Evolutionary conservation across 192 early-diverging fungal genomes (phyloP).

Genomic region (Linnemannia elongata): DNA sequence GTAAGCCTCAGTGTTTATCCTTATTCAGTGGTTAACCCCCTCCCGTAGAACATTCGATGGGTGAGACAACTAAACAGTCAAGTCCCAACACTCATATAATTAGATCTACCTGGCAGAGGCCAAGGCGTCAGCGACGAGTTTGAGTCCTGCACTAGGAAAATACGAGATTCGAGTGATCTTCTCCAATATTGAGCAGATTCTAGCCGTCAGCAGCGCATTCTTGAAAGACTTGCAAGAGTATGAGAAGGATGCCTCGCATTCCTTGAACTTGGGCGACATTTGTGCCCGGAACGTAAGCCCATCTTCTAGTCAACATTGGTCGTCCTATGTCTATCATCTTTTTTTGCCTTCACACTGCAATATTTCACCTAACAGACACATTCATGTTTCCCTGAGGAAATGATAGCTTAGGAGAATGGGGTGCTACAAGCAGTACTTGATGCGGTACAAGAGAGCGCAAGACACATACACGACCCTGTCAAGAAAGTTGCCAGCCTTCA

Average conservation of each 20-base stretch:
- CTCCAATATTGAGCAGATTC: conserved; percentile 43
- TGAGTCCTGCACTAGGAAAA: conserved; percentile 15
- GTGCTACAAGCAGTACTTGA: conserved; percentile 34
- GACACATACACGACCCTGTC: conserved; percentile 6
- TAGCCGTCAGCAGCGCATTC: conserved; percentile 23
- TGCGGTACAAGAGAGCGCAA: conserved; percentile 26
- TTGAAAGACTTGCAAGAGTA: conserved; percentile 30
- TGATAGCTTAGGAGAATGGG: conserved; percentile 28
- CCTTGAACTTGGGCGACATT: conserved; percentile 21
- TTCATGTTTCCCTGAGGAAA: background rate
- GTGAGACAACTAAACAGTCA: background rate
- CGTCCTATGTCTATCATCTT: background rate
- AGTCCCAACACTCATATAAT: background rate
- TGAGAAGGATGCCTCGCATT: background rate
- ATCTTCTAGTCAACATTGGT: no score
- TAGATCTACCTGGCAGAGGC: conserved; percentile 36
- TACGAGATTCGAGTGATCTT: conserved; percentile 40
- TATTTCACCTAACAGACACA: background rate
- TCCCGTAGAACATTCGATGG: background rate
- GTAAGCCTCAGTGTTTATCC: background rate
- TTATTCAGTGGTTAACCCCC: background rate
- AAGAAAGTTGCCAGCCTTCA: conserved; percentile 14
- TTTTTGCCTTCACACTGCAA: background rate
- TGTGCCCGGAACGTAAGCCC: conserved; percentile 31
- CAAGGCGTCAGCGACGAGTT: background rate